Base-by-base conservation (phyloP, 345 rosid genomes). In the Pugionium cornutum region DNA sequence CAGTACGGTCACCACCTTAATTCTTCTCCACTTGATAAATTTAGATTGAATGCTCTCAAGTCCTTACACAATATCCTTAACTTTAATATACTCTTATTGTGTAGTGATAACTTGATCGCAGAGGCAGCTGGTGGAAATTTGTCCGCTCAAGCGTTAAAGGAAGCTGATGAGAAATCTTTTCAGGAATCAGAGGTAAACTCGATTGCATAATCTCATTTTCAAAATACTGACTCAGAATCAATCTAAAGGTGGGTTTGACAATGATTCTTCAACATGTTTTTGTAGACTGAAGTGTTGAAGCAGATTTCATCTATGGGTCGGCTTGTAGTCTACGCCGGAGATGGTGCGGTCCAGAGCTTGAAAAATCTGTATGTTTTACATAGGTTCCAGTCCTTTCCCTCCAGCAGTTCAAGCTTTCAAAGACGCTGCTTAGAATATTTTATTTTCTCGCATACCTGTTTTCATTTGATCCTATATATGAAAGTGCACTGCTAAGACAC, bases 241-340 rank as follows among this genome's bases (percentile, higher is more conserved):
- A 18, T 18, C 18, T 18, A 18, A 18, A 18, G 0, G 18, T 18
- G 26, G 51, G 34, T 11, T 37, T 51, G 48, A 34, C 0, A 11
- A 39, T 7, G 42, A 66, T 8, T 36, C 6, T 58, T 37, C 57
- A 39, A 36, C 58, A 55, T 80, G 39, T 45, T 76, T 57, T 50
- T 73, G 63, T 81, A 91, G 97, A 83, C 94, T 28, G 96, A 86
- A 81, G 97, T 88, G 52, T 70, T 86, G 79, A 86, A 78, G 79
- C 89, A 91, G 74, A 77, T 91, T 57, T 80, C 96, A 39, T 39
- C 42, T 39, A 39, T 39, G 42, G 42, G 42, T 7, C 42, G 42
- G 42, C 42, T 39, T 39, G 89, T 91, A 52, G 87, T 91, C 68
- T 91, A 84, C 56, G 85, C 89, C 9, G 97, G 97, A 75, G 86